These are phyloP conservation scores for Chlorophyllum brunneum DNA, from an alignment of 768 basidiomycete genomes.

Conservation along the genomic window DNA sequence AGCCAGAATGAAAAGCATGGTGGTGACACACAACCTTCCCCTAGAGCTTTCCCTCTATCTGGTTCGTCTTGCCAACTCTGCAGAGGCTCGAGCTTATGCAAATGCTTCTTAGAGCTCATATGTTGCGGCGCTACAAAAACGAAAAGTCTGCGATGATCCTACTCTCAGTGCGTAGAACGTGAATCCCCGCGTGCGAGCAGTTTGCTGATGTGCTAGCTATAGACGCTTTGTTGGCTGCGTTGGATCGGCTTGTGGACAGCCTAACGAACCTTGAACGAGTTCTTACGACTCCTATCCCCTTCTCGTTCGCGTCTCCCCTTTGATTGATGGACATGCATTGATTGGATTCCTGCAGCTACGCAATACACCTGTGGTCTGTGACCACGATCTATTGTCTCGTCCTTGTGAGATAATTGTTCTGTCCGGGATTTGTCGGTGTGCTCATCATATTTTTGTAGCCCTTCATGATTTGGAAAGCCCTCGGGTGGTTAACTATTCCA, in stretches of 20 bases:
- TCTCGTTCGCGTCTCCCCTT: constrained; percentile 45
- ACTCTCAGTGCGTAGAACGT: constrained; percentile 47
- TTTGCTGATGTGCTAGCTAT: neutral
- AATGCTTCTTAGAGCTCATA: constrained; percentile 55
- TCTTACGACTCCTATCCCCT: constrained; percentile 73
- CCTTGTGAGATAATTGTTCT: neutral
- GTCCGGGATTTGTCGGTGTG: neutral
- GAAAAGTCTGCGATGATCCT: constrained; percentile 54
- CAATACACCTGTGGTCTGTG: constrained; percentile 65
- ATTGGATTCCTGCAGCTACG: constrained; percentile 41
- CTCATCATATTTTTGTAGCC: constrained; percentile 35
- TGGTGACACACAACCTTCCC: constrained; percentile 58
- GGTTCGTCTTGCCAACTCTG: constrained; percentile 30
- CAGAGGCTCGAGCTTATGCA: neutral
- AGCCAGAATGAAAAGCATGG: constrained; percentile 43
- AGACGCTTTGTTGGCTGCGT: constrained; percentile 44
- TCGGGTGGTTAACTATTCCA: constrained; percentile 63
- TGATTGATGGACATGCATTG: neutral
- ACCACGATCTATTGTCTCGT: neutral
- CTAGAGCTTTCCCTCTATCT: constrained; percentile 68
- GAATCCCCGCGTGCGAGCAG: neutral
- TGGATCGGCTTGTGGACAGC: constrained; percentile 58
- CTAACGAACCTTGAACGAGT: constrained; percentile 71
- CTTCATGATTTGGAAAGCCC: constrained; percentile 51
- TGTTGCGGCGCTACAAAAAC: constrained; percentile 51